Conservation (phyloP, 2,329 filamentous ascomycete species). For the Pyricularia grisea region DNA sequence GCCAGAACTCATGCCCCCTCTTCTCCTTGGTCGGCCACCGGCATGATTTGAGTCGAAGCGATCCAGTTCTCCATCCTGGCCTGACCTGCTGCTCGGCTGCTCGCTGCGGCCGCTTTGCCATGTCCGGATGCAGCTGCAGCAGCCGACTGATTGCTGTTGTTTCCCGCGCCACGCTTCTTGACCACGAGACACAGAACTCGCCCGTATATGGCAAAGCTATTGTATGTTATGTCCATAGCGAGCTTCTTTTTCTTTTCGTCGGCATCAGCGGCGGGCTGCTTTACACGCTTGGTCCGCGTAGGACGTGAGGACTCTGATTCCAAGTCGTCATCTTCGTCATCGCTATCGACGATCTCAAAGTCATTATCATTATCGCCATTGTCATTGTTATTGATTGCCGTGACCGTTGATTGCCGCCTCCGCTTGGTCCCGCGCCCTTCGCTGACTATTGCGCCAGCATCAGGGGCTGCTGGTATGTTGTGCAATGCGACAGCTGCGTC, state of each 20-base stretch:
- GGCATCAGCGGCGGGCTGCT: conserved; percentile 20
- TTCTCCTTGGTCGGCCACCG: conserved; percentile 7
- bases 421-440: conserved; percentile 18
- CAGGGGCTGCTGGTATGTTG: conserved; percentile 9
- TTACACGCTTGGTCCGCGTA: background rate
- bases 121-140: conserved; percentile 2
- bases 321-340: conserved; percentile 21
- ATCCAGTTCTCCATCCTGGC: conserved; percentile 82
- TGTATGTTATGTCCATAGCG: conserved; percentile 76
- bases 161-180: conserved; percentile 48
- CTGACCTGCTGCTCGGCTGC: conserved; percentile 40
- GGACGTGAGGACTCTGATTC: conserved; percentile 23
- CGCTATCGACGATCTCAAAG: conserved; percentile 9
- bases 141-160: background rate
- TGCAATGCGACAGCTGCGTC: conserved; percentile 1
- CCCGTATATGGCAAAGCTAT: conserved; percentile 93
- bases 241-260: conserved; percentile 83
- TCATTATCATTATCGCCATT: conserved; percentile 18
- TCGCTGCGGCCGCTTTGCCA: conserved; percentile 13
- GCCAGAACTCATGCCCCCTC: conserved; percentile 20
- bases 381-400: conserved; percentile 20
- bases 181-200: conserved; percentile 87
- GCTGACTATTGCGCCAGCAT: background rate
- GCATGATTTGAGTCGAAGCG: conserved; percentile 61
- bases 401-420: conserved; percentile 20